These are phyloP conservation scores for Cnidoscolus chayamansa DNA, from an alignment of 441 rosid species.

Conservation along the genomic window DNA sequence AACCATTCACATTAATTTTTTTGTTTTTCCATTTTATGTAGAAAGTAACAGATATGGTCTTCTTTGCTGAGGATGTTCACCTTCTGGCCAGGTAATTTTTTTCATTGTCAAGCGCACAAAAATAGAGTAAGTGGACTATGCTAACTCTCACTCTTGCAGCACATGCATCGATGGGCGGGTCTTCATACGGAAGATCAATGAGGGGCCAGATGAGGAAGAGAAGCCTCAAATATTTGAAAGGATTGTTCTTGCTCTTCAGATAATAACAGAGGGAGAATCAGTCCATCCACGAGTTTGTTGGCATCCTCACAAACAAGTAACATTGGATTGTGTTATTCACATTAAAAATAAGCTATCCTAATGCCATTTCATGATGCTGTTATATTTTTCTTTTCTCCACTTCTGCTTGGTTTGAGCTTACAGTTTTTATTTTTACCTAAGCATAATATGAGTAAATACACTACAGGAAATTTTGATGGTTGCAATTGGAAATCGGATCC, in stretches of 20 bases:
- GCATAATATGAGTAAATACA: neutral
- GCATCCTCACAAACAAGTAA: conserved; percentile 94
- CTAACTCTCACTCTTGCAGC: conserved; percentile 40
- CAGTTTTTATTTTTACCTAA: neutral
- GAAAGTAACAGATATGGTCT: conserved; percentile 92
- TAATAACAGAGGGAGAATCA: conserved; percentile 52
- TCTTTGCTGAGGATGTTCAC: conserved; percentile 91
- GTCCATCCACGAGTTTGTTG: conserved; percentile 87
- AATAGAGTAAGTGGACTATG: conserved; percentile 2
- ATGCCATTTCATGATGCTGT: neutral
- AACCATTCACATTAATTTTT: conserved; percentile 16
- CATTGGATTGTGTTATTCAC: neutral
- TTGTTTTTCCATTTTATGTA: conserved; percentile 22
- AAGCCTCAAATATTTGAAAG: conserved; percentile 70
- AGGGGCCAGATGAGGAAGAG: conserved; percentile 81
- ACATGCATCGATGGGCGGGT: conserved; percentile 78
- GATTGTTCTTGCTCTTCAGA: conserved; percentile 62
- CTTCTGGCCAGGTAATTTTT: conserved; percentile 76
- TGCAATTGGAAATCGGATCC: conserved; percentile 31
- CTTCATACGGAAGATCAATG: conserved; percentile 68
- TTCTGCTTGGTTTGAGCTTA: conserved; percentile 10
- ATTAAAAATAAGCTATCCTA: conserved; percentile 7
- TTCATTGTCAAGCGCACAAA: conserved; percentile 9
- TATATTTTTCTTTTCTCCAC: neutral
- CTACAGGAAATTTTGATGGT: conserved; percentile 74